Conservation (phyloP, 495 filamentous ascomycete genomes). For the Annulohypoxylon moriforme region DNA sequence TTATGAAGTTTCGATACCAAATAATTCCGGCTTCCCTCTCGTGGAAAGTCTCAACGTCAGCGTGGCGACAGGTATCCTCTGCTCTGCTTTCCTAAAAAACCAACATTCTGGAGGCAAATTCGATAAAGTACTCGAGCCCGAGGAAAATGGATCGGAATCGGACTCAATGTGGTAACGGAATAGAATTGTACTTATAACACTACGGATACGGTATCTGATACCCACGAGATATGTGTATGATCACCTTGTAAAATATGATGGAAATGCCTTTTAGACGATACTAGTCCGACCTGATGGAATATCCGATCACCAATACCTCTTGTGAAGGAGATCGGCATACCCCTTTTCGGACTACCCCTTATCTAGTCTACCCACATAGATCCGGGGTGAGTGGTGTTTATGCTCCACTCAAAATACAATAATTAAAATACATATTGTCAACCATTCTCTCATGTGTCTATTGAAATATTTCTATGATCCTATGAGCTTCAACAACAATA, state of each 20-base stretch:
- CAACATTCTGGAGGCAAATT: conserved; percentile 38
- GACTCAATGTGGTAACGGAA: conserved; percentile 42
- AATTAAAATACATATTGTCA: neutral
- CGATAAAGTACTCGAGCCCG: conserved; percentile 28
- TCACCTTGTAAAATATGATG: conserved; percentile 32
- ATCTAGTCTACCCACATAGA: no score
- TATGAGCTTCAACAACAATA: no score
- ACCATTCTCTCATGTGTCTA: neutral
- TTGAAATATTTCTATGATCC: no score
- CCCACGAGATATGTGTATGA: conserved; percentile 19
- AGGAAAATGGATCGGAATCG: conserved; percentile 28
- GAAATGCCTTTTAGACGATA: conserved; percentile 12
- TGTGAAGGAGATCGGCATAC: neutral
- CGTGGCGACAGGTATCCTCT: conserved; percentile 82
- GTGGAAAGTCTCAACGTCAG: conserved; percentile 90
- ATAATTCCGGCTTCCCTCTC: conserved; percentile 44
- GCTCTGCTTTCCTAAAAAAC: conserved; percentile 64
- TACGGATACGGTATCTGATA: conserved; percentile 11
- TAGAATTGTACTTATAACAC: conserved; percentile 12
- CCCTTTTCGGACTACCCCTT: neutral
- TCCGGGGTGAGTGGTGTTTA: neutral
- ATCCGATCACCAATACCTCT: neutral
- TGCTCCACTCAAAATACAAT: conserved; percentile 22
- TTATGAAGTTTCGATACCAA: conserved; percentile 64
- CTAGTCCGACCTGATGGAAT: neutral